Percentiles rank a stretch among this genome's conserved stretches.
phyloP scores from a whole-genome alignment of 208 protist species.

The Lotmaria passim region DNA sequence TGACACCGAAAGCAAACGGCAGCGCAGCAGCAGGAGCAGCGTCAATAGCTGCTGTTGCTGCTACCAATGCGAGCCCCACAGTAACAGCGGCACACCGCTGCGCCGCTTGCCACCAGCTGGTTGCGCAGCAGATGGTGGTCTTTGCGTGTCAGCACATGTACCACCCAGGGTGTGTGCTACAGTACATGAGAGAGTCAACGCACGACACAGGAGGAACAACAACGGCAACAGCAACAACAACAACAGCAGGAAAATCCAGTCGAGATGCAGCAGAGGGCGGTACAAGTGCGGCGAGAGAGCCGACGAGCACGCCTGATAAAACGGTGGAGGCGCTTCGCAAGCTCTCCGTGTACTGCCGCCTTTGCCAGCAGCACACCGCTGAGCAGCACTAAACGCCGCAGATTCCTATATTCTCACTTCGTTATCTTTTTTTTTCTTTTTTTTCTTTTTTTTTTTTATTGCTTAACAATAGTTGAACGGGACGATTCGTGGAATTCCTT shows the following conservation, averaged over 20 bases:
- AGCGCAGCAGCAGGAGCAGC: not conserved
- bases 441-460: slow-evolving; percentile 16
- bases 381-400: slow-evolving; percentile 11
- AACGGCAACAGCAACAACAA: not conserved
- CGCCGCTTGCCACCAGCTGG: slow-evolving; percentile 24
- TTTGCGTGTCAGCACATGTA: slow-evolving; percentile 73
- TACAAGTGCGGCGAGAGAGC: not conserved
- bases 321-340: slow-evolving; percentile 21
- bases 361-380: slow-evolving; percentile 23
- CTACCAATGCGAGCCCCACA: not conserved
- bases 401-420: not conserved
- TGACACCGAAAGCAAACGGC: not conserved
- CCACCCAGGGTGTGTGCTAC: slow-evolving; percentile 61
- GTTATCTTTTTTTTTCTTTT: not conserved
- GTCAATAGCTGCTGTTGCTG: not conserved
- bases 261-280: not conserved
- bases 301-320: not conserved
- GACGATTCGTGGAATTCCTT: no score
- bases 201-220: not conserved
- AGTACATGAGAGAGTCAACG: slow-evolving; percentile 30
- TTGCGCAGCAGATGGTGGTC: slow-evolving; percentile 37
- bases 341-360: slow-evolving; percentile 23
- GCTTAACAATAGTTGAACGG: no score
- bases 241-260: no score
- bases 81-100: slow-evolving; percentile 7